Conservation (phyloP, 305 asterid genomes). For the Solanum hybrid region DNA sequence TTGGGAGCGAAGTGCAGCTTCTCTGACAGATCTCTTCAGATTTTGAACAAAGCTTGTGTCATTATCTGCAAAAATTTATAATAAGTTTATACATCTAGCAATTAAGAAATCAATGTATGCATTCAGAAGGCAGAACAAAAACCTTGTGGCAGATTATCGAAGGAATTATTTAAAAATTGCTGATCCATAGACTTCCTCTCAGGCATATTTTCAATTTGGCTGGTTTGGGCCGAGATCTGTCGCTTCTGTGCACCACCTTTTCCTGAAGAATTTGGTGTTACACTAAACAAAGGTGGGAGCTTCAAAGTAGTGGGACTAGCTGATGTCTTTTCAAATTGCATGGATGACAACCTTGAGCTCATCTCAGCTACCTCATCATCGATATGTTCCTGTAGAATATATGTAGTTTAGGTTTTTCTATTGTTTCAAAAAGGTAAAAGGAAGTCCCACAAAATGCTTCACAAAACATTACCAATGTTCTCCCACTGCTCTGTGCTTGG, state of each 20-base stretch:
- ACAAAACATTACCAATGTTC: constrained; percentile 43
- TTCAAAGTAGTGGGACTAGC: constrained; percentile 76
- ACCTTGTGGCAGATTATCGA: constrained; percentile 55
- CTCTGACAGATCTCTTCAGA: constrained; percentile 88
- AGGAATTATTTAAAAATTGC: constrained; percentile 31
- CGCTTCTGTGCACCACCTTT: constrained; percentile 72
- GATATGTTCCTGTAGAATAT: constrained; percentile 47
- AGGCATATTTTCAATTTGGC: constrained; percentile 36
- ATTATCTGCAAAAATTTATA: constrained; percentile 47
- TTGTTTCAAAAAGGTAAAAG: background rate
- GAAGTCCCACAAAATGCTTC: constrained; percentile 1
- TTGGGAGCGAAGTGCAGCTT: constrained; percentile 76
- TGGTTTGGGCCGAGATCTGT: constrained; percentile 44
- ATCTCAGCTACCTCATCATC: constrained; percentile 62
- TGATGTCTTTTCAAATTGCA: constrained; percentile 72
- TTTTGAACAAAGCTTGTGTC: constrained; percentile 62
- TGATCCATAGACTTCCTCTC: constrained; percentile 48
- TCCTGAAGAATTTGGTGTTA: constrained; percentile 78
- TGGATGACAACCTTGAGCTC: constrained; percentile 63
- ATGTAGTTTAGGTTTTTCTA: background rate
- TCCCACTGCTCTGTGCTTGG: constrained; percentile 66
- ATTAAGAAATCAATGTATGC: constrained; percentile 7
- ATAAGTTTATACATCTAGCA: background rate
- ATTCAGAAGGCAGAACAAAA: constrained; percentile 14
- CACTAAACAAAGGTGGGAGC: constrained; percentile 92